These are phyloP conservation scores for Candida mattraensis DNA, from an alignment of 805 yeast species.

Conservation along the genomic window DNA sequence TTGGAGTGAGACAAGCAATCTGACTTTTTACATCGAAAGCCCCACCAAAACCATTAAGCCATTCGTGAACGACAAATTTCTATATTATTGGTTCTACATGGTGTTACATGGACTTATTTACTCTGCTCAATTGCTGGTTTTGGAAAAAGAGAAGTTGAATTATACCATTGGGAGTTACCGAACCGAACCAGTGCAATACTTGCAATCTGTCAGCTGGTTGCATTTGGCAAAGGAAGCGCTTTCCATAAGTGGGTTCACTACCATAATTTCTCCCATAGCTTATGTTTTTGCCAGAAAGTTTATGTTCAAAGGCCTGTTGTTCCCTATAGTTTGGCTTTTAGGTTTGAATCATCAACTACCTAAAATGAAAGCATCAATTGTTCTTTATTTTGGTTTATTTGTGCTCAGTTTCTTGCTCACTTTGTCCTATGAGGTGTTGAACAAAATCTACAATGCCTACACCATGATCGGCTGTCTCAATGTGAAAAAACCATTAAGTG, in stretches of 20 bases:
- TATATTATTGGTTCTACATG: constrained; percentile 51
- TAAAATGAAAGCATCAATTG: constrained; percentile 34
- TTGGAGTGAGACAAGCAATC: constrained; percentile 21
- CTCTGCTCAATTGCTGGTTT: constrained; percentile 47
- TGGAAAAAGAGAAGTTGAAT: constrained; percentile 54
- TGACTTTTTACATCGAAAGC: constrained; percentile 31
- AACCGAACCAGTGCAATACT: constrained; percentile 38
- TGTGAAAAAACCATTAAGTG: constrained; percentile 59
- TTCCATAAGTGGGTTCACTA: constrained; percentile 31
- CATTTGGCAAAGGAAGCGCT: constrained; percentile 40
- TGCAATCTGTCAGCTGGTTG: constrained; percentile 25
- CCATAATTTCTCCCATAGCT: constrained; percentile 38
- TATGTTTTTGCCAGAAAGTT: constrained; percentile 41
- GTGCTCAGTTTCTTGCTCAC: constrained; percentile 37
- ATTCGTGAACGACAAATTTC: constrained; percentile 42
- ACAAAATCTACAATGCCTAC: constrained; percentile 61
- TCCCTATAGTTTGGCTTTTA: constrained; percentile 31
- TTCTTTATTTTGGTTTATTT: constrained; percentile 32
- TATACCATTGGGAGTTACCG: constrained; percentile 45
- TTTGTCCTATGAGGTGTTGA: constrained; percentile 53
- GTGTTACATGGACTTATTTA: constrained; percentile 44
- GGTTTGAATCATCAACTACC: constrained; percentile 45
- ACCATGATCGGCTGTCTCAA: constrained; percentile 72
- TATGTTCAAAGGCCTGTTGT: constrained; percentile 40
- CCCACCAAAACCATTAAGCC: constrained; percentile 42